These are phyloP conservation scores for Phaffomyces thermotolerans DNA, from an alignment of 805 yeast genomes.

Conservation along the genomic window DNA sequence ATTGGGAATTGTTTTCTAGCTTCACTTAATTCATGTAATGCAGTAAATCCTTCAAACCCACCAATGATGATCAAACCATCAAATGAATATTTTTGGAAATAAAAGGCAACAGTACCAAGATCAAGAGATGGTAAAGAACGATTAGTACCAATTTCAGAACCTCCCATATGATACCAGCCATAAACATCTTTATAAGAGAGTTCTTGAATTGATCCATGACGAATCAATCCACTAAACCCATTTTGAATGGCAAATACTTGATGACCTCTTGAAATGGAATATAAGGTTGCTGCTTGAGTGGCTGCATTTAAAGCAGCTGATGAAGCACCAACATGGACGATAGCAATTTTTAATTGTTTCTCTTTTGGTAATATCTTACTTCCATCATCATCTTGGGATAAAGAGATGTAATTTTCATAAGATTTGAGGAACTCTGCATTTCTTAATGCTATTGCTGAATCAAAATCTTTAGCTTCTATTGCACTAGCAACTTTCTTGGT, in stretches of 20 bases:
- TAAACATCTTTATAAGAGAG: slow-evolving; percentile 81
- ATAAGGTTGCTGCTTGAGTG: slow-evolving; percentile 81
- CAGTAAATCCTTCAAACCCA: slow-evolving; percentile 93
- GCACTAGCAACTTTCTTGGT: slow-evolving; percentile 91
- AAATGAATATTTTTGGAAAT: slow-evolving; percentile 79
- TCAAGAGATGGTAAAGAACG: slow-evolving; percentile 75
- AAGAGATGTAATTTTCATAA: slow-evolving; percentile 60
- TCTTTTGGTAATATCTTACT: slow-evolving; percentile 53
- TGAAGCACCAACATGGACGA: slow-evolving; percentile 93
- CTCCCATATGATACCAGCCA: slow-evolving; percentile 85
- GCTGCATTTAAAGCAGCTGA: slow-evolving; percentile 96
- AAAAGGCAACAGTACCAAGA: slow-evolving; percentile 85
- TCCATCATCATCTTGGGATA: slow-evolving; percentile 59
- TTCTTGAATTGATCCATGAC: slow-evolving; percentile 77
- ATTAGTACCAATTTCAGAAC: slow-evolving; percentile 96
- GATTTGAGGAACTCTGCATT: slow-evolving; percentile 85
- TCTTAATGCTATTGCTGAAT: slow-evolving; percentile 78
- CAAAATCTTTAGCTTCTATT: slow-evolving; percentile 70
- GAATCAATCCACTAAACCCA: slow-evolving; percentile 86
- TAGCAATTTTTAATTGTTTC: slow-evolving; percentile 67
- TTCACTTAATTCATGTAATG: slow-evolving; percentile 72
- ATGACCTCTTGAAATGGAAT: slow-evolving; percentile 87
- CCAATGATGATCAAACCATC: slow-evolving; percentile 91
- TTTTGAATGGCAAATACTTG: slow-evolving; percentile 84
- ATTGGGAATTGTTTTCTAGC: slow-evolving; percentile 80